A percentile compares a stretch with the other conserved stretches of the same genome.
Conservation (phyloP, 768 basidiomycete genomes). For the Fomitopsis serialis region DNA sequence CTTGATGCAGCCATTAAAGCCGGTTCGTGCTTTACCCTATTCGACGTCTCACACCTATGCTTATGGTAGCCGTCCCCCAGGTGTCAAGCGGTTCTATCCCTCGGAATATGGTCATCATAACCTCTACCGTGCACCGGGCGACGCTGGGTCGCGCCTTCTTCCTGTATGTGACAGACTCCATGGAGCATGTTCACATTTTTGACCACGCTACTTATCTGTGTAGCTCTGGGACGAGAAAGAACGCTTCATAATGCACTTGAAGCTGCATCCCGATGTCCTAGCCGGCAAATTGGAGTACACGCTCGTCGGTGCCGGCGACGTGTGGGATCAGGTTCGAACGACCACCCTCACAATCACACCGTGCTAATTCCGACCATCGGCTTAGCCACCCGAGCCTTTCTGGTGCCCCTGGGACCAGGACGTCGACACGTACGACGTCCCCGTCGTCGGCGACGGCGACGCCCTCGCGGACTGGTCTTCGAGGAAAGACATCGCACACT, state of each 20-base stretch:
- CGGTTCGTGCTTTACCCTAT: not conserved
- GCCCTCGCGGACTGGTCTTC: conserved; percentile 1
- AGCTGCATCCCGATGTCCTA: not conserved
- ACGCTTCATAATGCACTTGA: not conserved
- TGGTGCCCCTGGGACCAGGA: conserved; percentile 3
- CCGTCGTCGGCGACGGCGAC: not conserved
- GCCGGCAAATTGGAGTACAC: not conserved
- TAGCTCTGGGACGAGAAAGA: conserved; percentile 3
- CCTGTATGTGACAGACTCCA: not conserved
- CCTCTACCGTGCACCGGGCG: not conserved
- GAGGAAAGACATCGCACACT: not conserved
- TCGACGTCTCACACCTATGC: not conserved
- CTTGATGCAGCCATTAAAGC: not conserved
- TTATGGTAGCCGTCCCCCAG: not conserved
- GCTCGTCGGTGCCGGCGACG: not conserved
- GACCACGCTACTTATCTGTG: too few species aligned
- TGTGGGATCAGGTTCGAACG: not conserved
- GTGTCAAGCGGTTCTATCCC: conserved; percentile 1
- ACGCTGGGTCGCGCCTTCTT: not conserved
- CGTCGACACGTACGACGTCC: not conserved
- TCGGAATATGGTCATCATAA: not conserved
- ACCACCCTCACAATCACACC: not conserved
- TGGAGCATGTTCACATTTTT: too few species aligned
- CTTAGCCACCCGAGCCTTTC: not conserved
- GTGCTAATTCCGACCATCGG: not conserved